Percentiles rank a stretch among this genome's conserved stretches.
These are phyloP conservation scores for Plenodomus lindquistii DNA, from an alignment of 2,329 filamentous ascomycete genomes.

Conservation along the genomic window DNA sequence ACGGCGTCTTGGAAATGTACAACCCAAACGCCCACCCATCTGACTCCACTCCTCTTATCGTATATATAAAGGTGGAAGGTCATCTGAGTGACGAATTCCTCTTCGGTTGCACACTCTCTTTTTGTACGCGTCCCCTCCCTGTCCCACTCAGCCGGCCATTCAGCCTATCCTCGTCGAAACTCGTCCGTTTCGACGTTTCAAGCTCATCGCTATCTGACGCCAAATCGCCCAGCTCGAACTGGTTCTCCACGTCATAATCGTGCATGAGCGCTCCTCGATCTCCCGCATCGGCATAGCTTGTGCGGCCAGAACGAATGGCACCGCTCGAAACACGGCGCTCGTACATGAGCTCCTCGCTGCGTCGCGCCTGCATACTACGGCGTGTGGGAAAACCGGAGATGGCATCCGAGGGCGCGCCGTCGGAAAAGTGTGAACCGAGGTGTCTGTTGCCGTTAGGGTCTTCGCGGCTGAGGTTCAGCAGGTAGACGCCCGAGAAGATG, in stretches of 20 bases:
- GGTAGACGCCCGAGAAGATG: slow-evolving; percentile 93
- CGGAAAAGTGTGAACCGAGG: slow-evolving; percentile 58
- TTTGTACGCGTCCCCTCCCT: slow-evolving; percentile 33
- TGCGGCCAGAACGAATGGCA: slow-evolving; percentile 11
- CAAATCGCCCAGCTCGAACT: slow-evolving; percentile 77
- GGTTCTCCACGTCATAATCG: slow-evolving; percentile 79
- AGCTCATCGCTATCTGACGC: slow-evolving; percentile 64
- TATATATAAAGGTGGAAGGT: not conserved
- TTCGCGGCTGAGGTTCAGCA: slow-evolving; percentile 90
- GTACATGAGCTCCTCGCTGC: slow-evolving; percentile 53
- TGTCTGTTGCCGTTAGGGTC: slow-evolving; percentile 80
- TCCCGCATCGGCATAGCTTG: slow-evolving; percentile 37
- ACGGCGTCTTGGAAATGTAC: slow-evolving; percentile 3
- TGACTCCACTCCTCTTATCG: not conserved
- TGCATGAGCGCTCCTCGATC: slow-evolving; percentile 85
- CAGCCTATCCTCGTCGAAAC: slow-evolving; percentile 17
- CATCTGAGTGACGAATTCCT: slow-evolving; percentile 20
- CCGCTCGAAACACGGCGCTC: slow-evolving; percentile 53
- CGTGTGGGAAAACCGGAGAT: slow-evolving; percentile 88
- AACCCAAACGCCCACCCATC: slow-evolving; percentile 1
- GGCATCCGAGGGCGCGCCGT: slow-evolving; percentile 88
- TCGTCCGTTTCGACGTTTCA: slow-evolving; percentile 13
- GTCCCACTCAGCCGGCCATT: slow-evolving; percentile 28
- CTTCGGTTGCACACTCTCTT: slow-evolving; percentile 33
- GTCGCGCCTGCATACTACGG: slow-evolving; percentile 86